Evolutionary conservation across 306 rosid genomes (phyloP), one percentile per base, ranked within the genome.

Genomic region (Echinosophora koreensis): DNA sequence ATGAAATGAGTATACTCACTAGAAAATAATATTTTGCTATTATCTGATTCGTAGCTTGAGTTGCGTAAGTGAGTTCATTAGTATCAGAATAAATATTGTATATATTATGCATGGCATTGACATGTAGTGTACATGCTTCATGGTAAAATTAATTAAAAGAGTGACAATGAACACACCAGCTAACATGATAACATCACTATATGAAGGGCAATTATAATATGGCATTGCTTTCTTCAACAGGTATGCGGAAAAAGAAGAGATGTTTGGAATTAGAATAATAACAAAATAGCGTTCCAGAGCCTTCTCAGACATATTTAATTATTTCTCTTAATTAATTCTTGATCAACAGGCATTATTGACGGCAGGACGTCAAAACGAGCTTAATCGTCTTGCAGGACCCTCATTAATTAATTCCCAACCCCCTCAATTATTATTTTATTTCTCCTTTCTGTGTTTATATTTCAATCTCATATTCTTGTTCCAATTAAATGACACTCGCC

Each of bases 51-150:
- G 61, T 28, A 35, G 69, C 13, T 74, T 56, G 15, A 69, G 51
- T 68, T 83, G 80, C 74, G 77, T 74, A 8, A 35, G 42, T 37
- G 64, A 66, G 66, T 17, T 12, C 44, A 32, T 66, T 59, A 52
- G 34, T 54, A 44, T 57, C 50, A 32, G 5, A 78, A 38, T 68
- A 58, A 74, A 67, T 39, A 74, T 35, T 74, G 28, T 50, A 22
- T 22, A 22, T 22, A 37, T 50, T 35, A 35, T 70, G 74, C 69
- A 62, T 63, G 49, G 3, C 69, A 51, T 18, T 14, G 46, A 46
- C 38, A 14, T 59, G 57, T 38, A 71, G 39, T 58, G 66, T 15
- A 42, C 6, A 39, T 6, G 61, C 27, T 67, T 73, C 68, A 79
- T 35, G 61, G 55, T 28, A 66, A 57, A 57, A 32, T 16, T 56